These are phyloP conservation scores for Penicillium sp. DNA, from an alignment of 2,329 filamentous ascomycete species.

Conservation along the genomic window DNA sequence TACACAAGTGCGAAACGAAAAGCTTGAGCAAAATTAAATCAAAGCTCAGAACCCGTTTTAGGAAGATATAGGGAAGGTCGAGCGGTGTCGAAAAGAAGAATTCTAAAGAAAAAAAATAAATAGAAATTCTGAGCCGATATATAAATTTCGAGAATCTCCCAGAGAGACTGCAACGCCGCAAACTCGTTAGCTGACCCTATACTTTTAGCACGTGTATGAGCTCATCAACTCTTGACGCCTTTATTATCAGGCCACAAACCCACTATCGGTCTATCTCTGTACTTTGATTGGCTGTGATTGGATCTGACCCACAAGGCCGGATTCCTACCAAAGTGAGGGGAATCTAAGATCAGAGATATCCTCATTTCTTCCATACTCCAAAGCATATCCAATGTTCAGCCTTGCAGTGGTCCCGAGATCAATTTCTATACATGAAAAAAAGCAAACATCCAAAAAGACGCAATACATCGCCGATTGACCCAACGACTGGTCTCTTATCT, in stretches of 20 bases:
- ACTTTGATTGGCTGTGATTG: not conserved
- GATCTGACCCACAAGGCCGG: slow-evolving; percentile 6
- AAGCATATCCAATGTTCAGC: not conserved
- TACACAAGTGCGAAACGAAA: slow-evolving; percentile 4
- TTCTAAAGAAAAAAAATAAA: not conserved
- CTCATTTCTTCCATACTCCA: not conserved
- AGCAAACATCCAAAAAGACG: not conserved
- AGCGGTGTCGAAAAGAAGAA: not conserved
- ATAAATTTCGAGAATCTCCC: not conserved
- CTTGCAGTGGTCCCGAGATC: not conserved
- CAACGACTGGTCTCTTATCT: not conserved
- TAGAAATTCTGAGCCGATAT: not conserved
- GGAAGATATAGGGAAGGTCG: not conserved
- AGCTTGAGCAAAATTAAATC: not conserved
- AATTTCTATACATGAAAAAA: too few species aligned
- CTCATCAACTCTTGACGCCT: slow-evolving; percentile 12
- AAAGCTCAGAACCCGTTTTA: not conserved
- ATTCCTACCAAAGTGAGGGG: slow-evolving; percentile 6
- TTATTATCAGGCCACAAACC: slow-evolving; percentile 2
- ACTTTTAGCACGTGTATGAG: slow-evolving; percentile 25
- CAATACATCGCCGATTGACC: not conserved
- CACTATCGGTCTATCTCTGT: not conserved
- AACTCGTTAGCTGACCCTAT: slow-evolving; percentile 10
- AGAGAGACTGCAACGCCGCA: not conserved
- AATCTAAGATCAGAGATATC: not conserved